Percentiles rank a stretch among this genome's conserved stretches.
These are phyloP conservation scores for Colletotrichum eleusines DNA, from an alignment of 2,329 filamentous ascomycete genomes.

Conservation along the genomic window DNA sequence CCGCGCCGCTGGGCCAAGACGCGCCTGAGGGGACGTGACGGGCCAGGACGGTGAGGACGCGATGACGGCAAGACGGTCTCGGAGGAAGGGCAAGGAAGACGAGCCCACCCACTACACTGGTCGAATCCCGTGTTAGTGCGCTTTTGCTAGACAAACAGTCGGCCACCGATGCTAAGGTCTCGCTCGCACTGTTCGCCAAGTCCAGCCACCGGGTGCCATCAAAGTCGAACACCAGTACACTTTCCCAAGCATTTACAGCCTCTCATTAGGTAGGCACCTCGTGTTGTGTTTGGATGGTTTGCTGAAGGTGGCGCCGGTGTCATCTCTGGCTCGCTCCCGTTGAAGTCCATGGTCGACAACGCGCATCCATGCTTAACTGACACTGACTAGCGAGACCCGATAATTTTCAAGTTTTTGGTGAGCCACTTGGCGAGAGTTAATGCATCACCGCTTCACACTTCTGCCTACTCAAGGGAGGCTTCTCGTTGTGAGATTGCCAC, in stretches of 20 bases:
- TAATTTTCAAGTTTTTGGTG: background rate
- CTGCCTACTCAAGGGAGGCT: too few relatives aligned
- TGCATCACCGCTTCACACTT: background rate
- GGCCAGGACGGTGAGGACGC: background rate
- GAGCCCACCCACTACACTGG: background rate
- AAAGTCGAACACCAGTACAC: background rate
- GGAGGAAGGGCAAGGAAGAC: too few relatives aligned
- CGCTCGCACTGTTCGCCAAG: background rate
- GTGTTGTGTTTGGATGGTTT: background rate
- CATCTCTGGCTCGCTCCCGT: background rate
- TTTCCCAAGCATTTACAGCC: background rate
- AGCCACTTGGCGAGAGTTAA: background rate
- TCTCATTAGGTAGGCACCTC: background rate
- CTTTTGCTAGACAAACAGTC: background rate
- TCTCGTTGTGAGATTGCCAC: background rate
- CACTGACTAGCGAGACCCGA: background rate
- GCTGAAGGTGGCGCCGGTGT: background rate
- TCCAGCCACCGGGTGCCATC: slow-evolving; percentile 12
- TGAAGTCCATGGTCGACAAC: background rate
- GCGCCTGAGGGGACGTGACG: slow-evolving; percentile 7
- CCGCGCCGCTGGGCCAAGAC: background rate
- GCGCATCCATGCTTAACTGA: background rate
- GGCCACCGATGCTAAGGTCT: background rate
- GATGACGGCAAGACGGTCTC: slow-evolving; percentile 1
- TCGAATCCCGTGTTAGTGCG: background rate